These are phyloP conservation scores for Aspergillus pseudoglaucus DNA, from an alignment of 2,329 filamentous ascomycete genomes.

Conservation along the genomic window DNA sequence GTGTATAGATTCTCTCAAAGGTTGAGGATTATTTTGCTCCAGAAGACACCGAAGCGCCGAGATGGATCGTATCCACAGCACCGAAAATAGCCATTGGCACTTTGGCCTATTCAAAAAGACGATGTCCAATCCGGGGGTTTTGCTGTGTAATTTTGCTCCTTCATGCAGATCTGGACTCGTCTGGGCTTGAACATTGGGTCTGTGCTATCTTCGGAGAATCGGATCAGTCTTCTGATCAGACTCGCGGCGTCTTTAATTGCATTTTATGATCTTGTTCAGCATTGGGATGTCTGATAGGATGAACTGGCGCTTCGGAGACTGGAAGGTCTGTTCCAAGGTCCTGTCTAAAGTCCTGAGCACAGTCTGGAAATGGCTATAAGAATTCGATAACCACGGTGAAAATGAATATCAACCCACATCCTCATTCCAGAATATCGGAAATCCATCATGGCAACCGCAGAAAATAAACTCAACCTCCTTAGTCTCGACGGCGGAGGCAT, in stretches of 20 bases:
- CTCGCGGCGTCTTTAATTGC: background rate
- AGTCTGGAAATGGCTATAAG: too few relatives aligned
- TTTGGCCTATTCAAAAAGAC: background rate
- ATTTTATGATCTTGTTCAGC: background rate
- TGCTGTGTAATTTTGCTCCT: background rate
- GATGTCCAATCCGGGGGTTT: background rate
- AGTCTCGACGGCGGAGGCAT: slow-evolving; percentile 37
- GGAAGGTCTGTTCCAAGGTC: too few relatives aligned
- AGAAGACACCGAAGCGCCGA: background rate
- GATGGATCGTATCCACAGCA: background rate
- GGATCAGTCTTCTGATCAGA: background rate
- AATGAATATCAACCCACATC: background rate
- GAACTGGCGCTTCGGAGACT: background rate
- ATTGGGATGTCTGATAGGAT: background rate
- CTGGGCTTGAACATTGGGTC: background rate
- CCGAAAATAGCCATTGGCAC: background rate
- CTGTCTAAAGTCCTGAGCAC: too few relatives aligned
- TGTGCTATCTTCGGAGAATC: background rate
- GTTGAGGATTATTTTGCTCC: too few relatives aligned
- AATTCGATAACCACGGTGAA: background rate
- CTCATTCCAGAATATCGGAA: background rate
- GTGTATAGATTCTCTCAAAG: background rate
- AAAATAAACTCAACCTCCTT: slow-evolving; percentile 4
- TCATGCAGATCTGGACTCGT: background rate
- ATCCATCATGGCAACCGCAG: background rate